A percentile compares a stretch with the other conserved stretches of the same genome.
Evolutionary conservation across 495 filamentous ascomycete species (phyloP).

Genomic region (Xylaria intraflava): DNA sequence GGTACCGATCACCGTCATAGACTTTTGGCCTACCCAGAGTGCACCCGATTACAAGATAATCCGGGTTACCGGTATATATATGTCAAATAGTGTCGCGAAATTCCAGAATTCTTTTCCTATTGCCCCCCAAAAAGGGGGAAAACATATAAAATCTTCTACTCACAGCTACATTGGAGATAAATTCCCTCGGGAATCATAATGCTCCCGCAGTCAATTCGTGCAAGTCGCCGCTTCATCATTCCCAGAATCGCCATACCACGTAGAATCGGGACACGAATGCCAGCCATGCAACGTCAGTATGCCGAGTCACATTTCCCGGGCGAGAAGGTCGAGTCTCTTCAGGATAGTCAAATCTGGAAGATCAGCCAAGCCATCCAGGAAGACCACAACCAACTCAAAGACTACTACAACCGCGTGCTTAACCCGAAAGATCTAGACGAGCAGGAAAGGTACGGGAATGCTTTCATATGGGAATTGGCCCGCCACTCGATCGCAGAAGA

Average conservation of each 20-base stretch:
- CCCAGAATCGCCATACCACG: neutral
- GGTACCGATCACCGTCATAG: slow-evolving; percentile 3
- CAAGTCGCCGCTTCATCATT: neutral
- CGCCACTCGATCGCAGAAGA: slow-evolving; percentile 62
- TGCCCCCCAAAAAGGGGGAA: no score
- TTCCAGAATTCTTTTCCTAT: no score
- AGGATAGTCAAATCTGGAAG: slow-evolving; percentile 23
- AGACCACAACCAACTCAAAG: slow-evolving; percentile 59
- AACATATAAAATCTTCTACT: no score
- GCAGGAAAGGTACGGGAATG: slow-evolving; percentile 53
- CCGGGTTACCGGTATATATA: neutral
- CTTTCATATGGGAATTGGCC: slow-evolving; percentile 66
- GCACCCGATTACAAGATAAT: neutral
- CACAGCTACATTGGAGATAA: neutral
- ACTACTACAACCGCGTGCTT: slow-evolving; percentile 52
- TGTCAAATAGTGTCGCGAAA: no score
- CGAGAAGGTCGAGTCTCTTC: slow-evolving; percentile 16
- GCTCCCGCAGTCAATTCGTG: neutral
- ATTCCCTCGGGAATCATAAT: neutral
- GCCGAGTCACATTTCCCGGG: slow-evolving; percentile 15
- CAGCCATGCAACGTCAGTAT: slow-evolving; percentile 1
- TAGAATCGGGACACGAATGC: neutral
- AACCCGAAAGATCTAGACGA: slow-evolving; percentile 41
- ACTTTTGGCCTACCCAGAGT: neutral
- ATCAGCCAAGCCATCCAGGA: slow-evolving; percentile 44